Evolutionary conservation across 2,329 filamentous ascomycete species (phyloP), one percentile per base, ranked within the genome.

Genomic region (Xylariales sp.): DNA sequence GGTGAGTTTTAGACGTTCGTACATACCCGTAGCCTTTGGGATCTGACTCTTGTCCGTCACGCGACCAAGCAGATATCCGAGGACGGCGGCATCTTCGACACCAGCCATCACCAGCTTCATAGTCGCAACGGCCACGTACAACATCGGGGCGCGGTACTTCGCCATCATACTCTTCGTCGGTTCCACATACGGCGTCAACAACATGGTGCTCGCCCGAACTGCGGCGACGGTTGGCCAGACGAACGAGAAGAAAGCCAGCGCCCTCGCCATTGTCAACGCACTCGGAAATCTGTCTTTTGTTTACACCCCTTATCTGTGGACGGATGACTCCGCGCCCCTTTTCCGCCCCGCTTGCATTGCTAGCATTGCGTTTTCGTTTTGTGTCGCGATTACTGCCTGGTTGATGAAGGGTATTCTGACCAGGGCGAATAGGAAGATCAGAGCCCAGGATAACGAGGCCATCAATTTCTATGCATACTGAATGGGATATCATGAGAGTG

Each of bases 171-270:
- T 82, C 3, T 81, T 82, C 48, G 78, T 80, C 6, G 77, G 77
- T 3, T 78, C 75, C 28, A 65, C 62, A 1, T 81, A 79, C 28
- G 78, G 75, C 1, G 80, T 83, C 28, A 84, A 84, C 70, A 81
- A 78, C 56, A 78, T 85, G n/a, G 81, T 81, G 45, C 74, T 84
- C 0, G 81, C 80, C 4, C 85, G 83, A 83, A 78, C 79, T 0
- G 76, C 78, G 0, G 76, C 74, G 0, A 79, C 79, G 0, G 78
- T 82, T 18, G 82, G 81, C 0, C 83, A 84, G 68, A 83, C 81
- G 0, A 78, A 82, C 3, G 83, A 84, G 72, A 84, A 84, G 74
- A 84, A 82, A 67, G 82, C 83, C 0, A 79, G 79, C 0, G 77
- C 81, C 1, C 76, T 85, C 7, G 81, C 81, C 8, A 80, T 83